Conservation (phyloP, 495 filamentous ascomycete genomes). For the Penicillium bovifimosum region DNA sequence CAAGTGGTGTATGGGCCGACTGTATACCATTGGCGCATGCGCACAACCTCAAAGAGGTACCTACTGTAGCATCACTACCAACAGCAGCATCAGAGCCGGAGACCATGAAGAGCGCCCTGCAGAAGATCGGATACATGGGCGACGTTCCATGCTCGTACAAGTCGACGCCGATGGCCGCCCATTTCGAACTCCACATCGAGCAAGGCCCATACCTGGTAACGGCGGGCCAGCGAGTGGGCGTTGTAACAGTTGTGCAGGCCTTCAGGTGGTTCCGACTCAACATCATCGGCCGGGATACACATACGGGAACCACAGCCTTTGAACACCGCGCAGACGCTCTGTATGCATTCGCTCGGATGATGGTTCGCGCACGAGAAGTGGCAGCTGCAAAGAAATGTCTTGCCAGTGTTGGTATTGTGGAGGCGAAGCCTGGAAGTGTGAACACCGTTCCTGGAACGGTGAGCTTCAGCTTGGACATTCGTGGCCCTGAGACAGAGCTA, state of each 20-base stretch:
- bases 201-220: slow-evolving; percentile 68
- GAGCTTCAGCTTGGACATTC: slow-evolving; percentile 66
- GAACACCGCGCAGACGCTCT: slow-evolving; percentile 55
- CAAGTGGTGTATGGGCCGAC: slow-evolving; percentile 74
- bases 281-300: slow-evolving; percentile 60
- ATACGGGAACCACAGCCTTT: slow-evolving; percentile 73
- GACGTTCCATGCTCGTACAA: slow-evolving; percentile 50
- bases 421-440: slow-evolving; percentile 58
- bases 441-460: slow-evolving; percentile 72
- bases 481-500: slow-evolving; percentile 53
- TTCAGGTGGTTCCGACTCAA: slow-evolving; percentile 69
- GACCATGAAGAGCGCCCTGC: slow-evolving; percentile 63
- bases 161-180: slow-evolving; percentile 65
- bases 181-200: slow-evolving; percentile 83
- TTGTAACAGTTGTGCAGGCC: slow-evolving; percentile 61
- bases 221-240: slow-evolving; percentile 57
- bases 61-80: slow-evolving; percentile 41
- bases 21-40: slow-evolving; percentile 58
- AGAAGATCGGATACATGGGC: slow-evolving; percentile 68
- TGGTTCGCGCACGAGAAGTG: slow-evolving; percentile 58
- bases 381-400: slow-evolving; percentile 52
- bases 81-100: slow-evolving; percentile 45
- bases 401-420: slow-evolving; percentile 68
- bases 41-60: slow-evolving; percentile 51
- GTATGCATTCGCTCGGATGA: slow-evolving; percentile 62